phyloP scores from a whole-genome alignment of 371 early-diverging fungal genomes.

The Haplosporangium sp. region DNA sequence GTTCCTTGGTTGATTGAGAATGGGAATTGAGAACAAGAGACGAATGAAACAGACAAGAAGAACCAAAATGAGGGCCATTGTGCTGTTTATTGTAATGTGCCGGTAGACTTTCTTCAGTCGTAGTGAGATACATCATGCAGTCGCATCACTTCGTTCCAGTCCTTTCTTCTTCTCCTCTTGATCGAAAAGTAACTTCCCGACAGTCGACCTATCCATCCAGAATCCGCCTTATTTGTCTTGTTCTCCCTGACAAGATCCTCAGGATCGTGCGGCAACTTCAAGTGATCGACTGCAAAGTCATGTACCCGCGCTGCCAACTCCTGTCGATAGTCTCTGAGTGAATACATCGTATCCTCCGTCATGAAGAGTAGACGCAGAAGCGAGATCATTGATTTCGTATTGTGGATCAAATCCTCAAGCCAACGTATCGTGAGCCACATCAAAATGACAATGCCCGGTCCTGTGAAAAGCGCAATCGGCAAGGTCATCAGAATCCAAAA shows the following conservation, averaged over 20 bases:
- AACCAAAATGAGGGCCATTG: neutral
- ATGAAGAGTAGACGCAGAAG: constrained; percentile 38
- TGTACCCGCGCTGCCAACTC: constrained; percentile 41
- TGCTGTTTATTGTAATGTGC: neutral
- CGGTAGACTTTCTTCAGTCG: constrained; percentile 4
- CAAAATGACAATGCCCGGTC: constrained; percentile 40
- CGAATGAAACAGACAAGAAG: too few species aligned
- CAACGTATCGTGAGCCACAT: constrained; percentile 56
- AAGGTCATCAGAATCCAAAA: constrained; percentile 49
- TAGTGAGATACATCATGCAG: constrained; percentile 49
- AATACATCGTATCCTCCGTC: constrained; percentile 44
- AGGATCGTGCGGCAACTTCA: constrained; percentile 46
- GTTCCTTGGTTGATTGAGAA: too few species aligned
- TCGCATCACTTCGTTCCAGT: constrained; percentile 55
- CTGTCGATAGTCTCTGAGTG: constrained; percentile 25
- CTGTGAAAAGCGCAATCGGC: constrained; percentile 41
- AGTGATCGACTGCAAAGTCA: constrained; percentile 33
- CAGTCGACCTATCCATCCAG: constrained; percentile 46
- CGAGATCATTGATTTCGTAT: constrained; percentile 47
- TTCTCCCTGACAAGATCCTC: constrained; percentile 51
- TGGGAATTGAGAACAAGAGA: too few species aligned
- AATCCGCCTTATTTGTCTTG: constrained; percentile 30
- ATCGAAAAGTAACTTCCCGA: constrained; percentile 54
- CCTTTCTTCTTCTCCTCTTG: constrained; percentile 55
- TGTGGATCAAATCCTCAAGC: constrained; percentile 52